Evolutionary conservation across 2,329 filamentous ascomycete genomes (phyloP), one percentile per base, ranked within the genome.

Genomic region (Sarocladium kiliense): DNA sequence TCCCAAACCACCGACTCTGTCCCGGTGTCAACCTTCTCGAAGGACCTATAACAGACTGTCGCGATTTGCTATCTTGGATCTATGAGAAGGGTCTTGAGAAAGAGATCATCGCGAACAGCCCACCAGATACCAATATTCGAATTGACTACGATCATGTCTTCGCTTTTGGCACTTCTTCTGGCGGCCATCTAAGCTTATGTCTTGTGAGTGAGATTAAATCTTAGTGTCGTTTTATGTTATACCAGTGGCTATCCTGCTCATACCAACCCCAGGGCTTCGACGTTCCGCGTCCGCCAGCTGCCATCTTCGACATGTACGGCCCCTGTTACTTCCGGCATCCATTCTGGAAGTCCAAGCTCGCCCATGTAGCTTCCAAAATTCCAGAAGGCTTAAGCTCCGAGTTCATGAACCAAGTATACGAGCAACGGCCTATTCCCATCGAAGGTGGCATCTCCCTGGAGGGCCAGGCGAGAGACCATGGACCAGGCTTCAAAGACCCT

Each of bases 1-100:
- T 64, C 3, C 70, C 71, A 10, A 44, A 44, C 19, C 41, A 44
- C 19, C 41, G 21, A 25, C 21, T 44, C 6, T 44, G 41, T 44
- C 41, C 18, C 23, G 11, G 23, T 10, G 41, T 44, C 5, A 18
- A 44, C n/a, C 41, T 44, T 10, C 23, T 21, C 19, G 21, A 44
- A 25, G 41, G 41, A 21, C 41, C 41, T 25, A 44, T 44, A 18
- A 10, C 21, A 18, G 41, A 44, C 23, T 44, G 41, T 16, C 41
- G 41, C 5, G 41, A 44, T 44, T 18, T 44, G 7, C 19, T 44
- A 7, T 10, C 41, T 4, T 44, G 41, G 41, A 18, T 44, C 11
- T 44, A 44, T 16, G 19, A 44, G 11, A 7, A 25, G 23, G 21
- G 21, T 7, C 41, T 44, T 7, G 11, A 25, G 19, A 23, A 10